These are phyloP conservation scores for Taphrina betulina DNA, from an alignment of 1,139 yeast species.

Conservation along the genomic window DNA sequence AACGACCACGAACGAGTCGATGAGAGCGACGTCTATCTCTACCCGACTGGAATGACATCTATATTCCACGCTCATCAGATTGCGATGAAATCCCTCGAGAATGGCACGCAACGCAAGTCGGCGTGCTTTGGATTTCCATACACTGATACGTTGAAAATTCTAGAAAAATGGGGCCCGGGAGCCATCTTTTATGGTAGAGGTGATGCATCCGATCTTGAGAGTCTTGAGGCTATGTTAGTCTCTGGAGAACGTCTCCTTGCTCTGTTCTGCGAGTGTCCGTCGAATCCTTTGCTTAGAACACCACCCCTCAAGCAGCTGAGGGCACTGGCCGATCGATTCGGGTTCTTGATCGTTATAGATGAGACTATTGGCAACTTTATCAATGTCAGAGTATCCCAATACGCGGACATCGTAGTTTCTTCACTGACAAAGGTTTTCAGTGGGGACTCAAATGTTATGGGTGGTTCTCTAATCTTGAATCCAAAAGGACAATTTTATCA, in stretches of 20 bases:
- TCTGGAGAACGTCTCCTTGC: conserved; percentile 65
- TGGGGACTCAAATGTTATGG: conserved; percentile 95
- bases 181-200: conserved; percentile 83
- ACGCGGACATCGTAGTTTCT: conserved; percentile 79
- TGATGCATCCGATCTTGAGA: conserved; percentile 67
- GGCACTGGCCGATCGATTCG: conserved; percentile 63
- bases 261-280: conserved; percentile 88
- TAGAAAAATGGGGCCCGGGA: conserved; percentile 82
- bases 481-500: conserved; percentile 59
- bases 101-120: conserved; percentile 52
- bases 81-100: conserved; percentile 48
- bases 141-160: conserved; percentile 82
- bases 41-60: conserved; percentile 90
- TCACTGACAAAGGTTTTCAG: conserved; percentile 89
- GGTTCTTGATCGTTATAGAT: conserved; percentile 79
- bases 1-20: conserved; percentile 44
- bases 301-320: conserved; percentile 70
- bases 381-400: conserved; percentile 77
- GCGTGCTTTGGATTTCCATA: conserved; percentile 93
- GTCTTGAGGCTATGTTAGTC: conserved; percentile 60
- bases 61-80: conserved; percentile 80
- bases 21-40: conserved; percentile 73
- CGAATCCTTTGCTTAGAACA: conserved; percentile 82
- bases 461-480: conserved; percentile 78
- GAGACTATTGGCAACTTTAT: conserved; percentile 91